These are phyloP conservation scores for Leishmania tarentolae DNA, from an alignment of 208 protist species.

Conservation along the genomic window DNA sequence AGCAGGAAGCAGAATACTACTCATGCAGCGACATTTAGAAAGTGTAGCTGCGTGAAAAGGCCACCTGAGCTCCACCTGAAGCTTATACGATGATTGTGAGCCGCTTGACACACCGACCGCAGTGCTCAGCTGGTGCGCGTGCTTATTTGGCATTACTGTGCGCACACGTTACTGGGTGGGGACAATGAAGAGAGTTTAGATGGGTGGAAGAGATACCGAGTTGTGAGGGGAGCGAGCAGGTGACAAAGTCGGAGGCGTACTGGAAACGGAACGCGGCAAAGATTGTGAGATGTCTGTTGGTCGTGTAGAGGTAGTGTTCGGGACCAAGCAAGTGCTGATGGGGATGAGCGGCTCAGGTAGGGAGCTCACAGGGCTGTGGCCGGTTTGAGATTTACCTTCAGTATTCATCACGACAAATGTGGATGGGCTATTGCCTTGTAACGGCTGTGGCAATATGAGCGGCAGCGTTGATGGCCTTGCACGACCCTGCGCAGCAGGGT, in stretches of 20 bases:
- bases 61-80: background rate
- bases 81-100: background rate
- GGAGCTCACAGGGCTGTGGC: background rate
- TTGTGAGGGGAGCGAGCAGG: background rate
- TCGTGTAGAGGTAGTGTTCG: background rate
- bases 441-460: background rate
- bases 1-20: background rate
- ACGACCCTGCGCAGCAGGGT: background rate
- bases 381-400: background rate
- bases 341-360: background rate
- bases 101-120: conserved; percentile 1
- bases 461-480: conserved; percentile 3
- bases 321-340: background rate
- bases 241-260: background rate
- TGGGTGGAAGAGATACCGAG: background rate
- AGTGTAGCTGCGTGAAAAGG: no score
- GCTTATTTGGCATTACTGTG: background rate
- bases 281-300: background rate
- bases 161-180: background rate
- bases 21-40: background rate
- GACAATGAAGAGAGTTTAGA: background rate
- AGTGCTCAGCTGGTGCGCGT: background rate
- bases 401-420: background rate
- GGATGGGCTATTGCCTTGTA: background rate
- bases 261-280: background rate